Evolutionary conservation across 352 stramenopile species (phyloP).

Genomic region (Phytophthora pisi): DNA sequence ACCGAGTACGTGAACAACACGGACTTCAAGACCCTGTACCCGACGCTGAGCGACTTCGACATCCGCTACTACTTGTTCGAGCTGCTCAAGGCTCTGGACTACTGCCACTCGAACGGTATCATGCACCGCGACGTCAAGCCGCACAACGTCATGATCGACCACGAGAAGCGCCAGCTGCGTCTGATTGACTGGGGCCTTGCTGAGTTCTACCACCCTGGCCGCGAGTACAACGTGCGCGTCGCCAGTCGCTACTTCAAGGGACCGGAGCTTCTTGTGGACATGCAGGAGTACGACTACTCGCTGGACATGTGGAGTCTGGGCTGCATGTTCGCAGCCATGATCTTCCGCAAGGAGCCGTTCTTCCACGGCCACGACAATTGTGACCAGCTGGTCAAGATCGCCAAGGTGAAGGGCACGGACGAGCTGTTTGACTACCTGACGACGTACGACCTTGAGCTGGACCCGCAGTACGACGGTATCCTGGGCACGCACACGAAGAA

Average conservation of each 20-base stretch:
- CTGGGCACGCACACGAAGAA: conserved; percentile 97
- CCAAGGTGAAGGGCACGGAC: conserved; percentile 97
- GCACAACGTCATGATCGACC: conserved; percentile 99
- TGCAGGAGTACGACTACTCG: conserved; percentile 99
- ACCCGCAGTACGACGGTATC: conserved; percentile 98
- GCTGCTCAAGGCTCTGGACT: conserved; percentile 96
- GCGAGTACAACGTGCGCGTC: conserved; percentile 99
- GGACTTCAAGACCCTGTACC: conserved; percentile 99
- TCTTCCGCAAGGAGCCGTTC: conserved; percentile 99
- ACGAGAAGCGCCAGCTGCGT: conserved; percentile 97
- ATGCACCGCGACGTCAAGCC: conserved; percentile 99
- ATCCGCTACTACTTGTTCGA: conserved; percentile 99
- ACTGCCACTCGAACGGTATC: conserved; percentile 99
- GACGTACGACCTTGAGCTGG: conserved; percentile 98
- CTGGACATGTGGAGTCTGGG: conserved; percentile 99
- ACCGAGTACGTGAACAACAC: conserved; percentile 99
- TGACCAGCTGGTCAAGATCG: conserved; percentile 99
- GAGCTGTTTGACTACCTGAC: conserved; percentile 99
- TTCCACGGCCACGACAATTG: conserved; percentile 99
- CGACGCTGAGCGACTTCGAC: conserved; percentile 98
- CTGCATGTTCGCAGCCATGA: conserved; percentile 99
- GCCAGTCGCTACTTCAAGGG: conserved; percentile 99
- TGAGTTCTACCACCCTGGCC: conserved; percentile 98
- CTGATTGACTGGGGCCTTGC: conserved; percentile 99
- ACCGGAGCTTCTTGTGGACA: conserved; percentile 97